Evolutionary conservation across 2,329 filamentous ascomycete genomes (phyloP).

Genomic region (Cryphonectria carpinicola): DNA sequence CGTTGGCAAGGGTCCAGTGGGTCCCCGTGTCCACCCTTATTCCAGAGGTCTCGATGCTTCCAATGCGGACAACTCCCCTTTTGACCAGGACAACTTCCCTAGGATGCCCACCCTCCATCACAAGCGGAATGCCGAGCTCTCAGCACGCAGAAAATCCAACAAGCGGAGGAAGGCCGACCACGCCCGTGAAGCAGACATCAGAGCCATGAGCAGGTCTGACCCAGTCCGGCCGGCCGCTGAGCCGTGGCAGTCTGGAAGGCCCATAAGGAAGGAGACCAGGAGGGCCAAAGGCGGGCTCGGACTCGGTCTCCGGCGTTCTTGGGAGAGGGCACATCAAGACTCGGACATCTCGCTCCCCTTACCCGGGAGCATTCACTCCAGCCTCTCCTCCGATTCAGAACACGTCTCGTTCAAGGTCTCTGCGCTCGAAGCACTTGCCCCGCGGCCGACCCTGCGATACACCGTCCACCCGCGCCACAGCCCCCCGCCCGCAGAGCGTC

Average conservation of each 20-base stretch:
- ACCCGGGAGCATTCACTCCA: conserved; percentile 75
- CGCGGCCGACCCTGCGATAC: conserved; percentile 81
- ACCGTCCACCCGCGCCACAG: conserved; percentile 65
- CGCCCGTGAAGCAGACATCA: conserved; percentile 84
- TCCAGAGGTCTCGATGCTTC: conserved; percentile 21
- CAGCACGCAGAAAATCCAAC: conserved; percentile 70
- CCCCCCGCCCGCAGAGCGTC: conserved; percentile 32
- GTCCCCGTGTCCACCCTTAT: conserved; percentile 29
- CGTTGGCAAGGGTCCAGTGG: conserved; percentile 26
- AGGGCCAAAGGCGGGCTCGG: conserved; percentile 60
- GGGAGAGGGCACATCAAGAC: conserved; percentile 55
- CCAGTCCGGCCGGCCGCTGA: conserved; percentile 67
- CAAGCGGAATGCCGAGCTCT: conserved; percentile 63
- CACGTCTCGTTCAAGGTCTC: conserved; percentile 80
- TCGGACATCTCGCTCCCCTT: conserved; percentile 78
- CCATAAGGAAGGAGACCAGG: conserved; percentile 66
- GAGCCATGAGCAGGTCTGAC: conserved; percentile 75
- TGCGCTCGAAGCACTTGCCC: conserved; percentile 78
- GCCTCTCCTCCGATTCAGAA: conserved; percentile 75
- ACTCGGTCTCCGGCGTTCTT: conserved; percentile 51
- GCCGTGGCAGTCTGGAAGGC: conserved; percentile 62
- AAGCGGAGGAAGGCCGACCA: conserved; percentile 77
- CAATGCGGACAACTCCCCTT: conserved; percentile 18
- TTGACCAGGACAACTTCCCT: conserved; percentile 38
- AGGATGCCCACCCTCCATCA: conserved; percentile 60